Evolutionary conservation across 192 early-diverging fungal species (phyloP).

Genomic region (Podila epicladia): DNA sequence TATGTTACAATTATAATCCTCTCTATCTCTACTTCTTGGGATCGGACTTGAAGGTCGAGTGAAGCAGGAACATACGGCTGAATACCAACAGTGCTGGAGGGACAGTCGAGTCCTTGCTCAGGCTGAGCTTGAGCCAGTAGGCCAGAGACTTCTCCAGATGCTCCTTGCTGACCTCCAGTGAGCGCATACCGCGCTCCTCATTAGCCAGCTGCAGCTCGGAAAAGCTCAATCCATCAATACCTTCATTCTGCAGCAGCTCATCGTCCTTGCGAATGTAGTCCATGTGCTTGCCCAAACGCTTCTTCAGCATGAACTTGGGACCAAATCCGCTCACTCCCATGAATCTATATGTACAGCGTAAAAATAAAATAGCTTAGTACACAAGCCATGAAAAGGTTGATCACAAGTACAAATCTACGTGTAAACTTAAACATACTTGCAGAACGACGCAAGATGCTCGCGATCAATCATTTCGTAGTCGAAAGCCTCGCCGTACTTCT

Average conservation of each 20-base stretch:
- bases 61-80: constrained; percentile 62
- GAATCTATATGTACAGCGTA: constrained; percentile 31
- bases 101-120: constrained; percentile 39
- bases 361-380: neutral
- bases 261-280: constrained; percentile 58
- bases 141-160: constrained; percentile 53
- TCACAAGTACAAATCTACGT: too few relatives aligned
- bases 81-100: constrained; percentile 59
- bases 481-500: constrained; percentile 58
- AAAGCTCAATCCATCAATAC: constrained; percentile 48
- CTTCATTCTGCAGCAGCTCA: constrained; percentile 52
- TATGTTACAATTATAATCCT: neutral
- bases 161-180: constrained; percentile 49
- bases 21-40: constrained; percentile 15
- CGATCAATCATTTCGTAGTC: constrained; percentile 56
- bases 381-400: too few relatives aligned
- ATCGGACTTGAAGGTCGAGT: constrained; percentile 57
- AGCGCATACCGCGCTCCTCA: constrained; percentile 67
- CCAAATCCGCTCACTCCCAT: constrained; percentile 60
- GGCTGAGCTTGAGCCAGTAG: constrained; percentile 56
- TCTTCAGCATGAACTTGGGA: constrained; percentile 56
- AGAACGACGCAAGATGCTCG: constrained; percentile 56
- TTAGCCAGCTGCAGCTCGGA: constrained; percentile 55
- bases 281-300: constrained; percentile 55
- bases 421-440: constrained; percentile 34